phyloP scores from a whole-genome alignment of 2,329 filamentous ascomycete genomes.

The Chaetothyriales sp. region DNA sequence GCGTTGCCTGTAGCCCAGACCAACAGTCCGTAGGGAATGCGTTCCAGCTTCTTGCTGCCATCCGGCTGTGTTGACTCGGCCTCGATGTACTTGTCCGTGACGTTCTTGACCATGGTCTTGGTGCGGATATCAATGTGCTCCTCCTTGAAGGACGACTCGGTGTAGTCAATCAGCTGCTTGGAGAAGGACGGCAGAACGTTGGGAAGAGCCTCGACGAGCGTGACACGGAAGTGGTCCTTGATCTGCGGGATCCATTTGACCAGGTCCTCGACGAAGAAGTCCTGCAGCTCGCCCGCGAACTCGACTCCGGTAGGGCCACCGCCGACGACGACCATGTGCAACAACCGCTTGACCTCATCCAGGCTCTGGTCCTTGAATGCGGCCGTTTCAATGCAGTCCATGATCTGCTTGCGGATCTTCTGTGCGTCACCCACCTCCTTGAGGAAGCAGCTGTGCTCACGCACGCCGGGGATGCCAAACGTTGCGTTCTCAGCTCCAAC shows the following conservation, averaged over 20 bases:
- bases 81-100: conserved; percentile 84
- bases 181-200: conserved; percentile 97
- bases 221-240: conserved; percentile 87
- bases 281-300: conserved; percentile 93
- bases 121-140: conserved; percentile 95
- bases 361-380: conserved; percentile 89
- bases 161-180: conserved; percentile 98
- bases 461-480: conserved; percentile 91
- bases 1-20: conserved; percentile 98
- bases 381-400: conserved; percentile 98
- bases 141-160: conserved; percentile 96
- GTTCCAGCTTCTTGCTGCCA: conserved; percentile 65
- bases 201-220: conserved; percentile 88
- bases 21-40: conserved; percentile 83
- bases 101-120: conserved; percentile 98
- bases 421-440: conserved; percentile 97
- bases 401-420: conserved; percentile 92
- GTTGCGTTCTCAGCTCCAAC: conserved; percentile 97
- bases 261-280: conserved; percentile 97
- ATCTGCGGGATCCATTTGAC: conserved; percentile 97
- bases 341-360: conserved; percentile 79
- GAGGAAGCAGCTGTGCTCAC: conserved; percentile 90
- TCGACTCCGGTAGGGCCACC: conserved; percentile 95
- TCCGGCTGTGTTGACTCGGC: conserved; percentile 70
- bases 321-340: conserved; percentile 94